Conservation (phyloP, 805 yeast genomes). For the Sungouiozyma intestinalis region DNA sequence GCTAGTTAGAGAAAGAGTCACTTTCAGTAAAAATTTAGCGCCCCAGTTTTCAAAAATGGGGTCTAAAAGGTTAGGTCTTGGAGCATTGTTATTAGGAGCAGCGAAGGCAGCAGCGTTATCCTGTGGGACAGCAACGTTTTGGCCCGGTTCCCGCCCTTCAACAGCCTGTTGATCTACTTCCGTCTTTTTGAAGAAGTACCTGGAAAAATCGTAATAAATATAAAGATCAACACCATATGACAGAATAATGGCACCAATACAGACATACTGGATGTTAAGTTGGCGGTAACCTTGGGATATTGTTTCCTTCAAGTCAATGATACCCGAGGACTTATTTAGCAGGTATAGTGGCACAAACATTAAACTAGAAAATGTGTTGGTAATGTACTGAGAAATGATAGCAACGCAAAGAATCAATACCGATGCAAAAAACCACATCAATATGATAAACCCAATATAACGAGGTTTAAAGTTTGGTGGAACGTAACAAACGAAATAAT, state of each 20-base stretch:
- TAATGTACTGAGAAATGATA: conserved; percentile 12
- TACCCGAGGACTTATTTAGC: not conserved
- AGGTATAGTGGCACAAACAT: conserved; percentile 6
- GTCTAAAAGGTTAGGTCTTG: conserved; percentile 4
- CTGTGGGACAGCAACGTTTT: not conserved
- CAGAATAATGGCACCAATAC: conserved; percentile 13
- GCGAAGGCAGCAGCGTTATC: not conserved
- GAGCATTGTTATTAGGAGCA: not conserved
- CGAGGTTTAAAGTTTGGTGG: conserved; percentile 70
- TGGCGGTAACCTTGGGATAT: conserved; percentile 5
- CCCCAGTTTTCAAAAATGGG: conserved; percentile 6
- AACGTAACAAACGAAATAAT: conserved; percentile 69
- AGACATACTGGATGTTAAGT: conserved; percentile 12
- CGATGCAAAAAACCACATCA: conserved; percentile 39
- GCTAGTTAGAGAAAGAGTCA: not conserved
- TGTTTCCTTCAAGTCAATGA: not conserved
- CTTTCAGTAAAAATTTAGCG: not conserved
- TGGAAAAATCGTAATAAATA: conserved; percentile 10
- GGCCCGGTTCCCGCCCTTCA: conserved; percentile 9
- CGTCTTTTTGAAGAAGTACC: conserved; percentile 12
- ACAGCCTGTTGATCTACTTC: conserved; percentile 9
- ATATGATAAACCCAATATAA: conserved; percentile 33
- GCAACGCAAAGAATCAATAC: conserved; percentile 17
- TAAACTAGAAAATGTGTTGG: conserved; percentile 8
- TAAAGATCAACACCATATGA: conserved; percentile 11